phyloP scores from a whole-genome alignment of 106 monocot genomes.

The Hemerocallis citrina region DNA sequence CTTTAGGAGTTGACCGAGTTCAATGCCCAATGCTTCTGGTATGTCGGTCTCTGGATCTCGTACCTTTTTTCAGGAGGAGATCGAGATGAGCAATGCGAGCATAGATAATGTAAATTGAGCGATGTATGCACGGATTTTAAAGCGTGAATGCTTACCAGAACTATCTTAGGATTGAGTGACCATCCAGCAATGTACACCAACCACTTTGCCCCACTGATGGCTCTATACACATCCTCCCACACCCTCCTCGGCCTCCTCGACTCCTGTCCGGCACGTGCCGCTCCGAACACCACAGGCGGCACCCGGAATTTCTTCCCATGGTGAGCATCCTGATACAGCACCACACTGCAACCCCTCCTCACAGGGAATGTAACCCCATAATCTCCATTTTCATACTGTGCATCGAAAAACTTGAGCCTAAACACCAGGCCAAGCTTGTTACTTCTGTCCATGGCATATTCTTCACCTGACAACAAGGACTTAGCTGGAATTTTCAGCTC shows the following conservation, averaged over 20 bases:
- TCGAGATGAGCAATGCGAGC: no score
- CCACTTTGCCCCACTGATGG: constrained; percentile 33
- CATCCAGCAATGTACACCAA: constrained; percentile 53
- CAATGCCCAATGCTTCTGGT: constrained; percentile 16
- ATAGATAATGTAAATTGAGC: neutral
- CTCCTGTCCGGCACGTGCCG: neutral
- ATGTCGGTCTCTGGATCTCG: constrained; percentile 21
- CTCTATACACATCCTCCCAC: constrained; percentile 57
- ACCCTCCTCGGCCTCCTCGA: constrained; percentile 21
- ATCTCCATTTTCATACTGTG: constrained; percentile 3
- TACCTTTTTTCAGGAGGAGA: constrained; percentile 19
- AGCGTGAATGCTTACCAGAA: constrained; percentile 20
- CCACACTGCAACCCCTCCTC: constrained; percentile 34
- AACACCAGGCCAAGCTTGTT: no score
- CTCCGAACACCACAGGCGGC: neutral
- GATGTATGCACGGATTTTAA: neutral
- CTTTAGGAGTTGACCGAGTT: constrained; percentile 39
- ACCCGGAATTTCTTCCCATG: constrained; percentile 8
- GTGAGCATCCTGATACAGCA: constrained; percentile 48
- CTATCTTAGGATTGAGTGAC: constrained; percentile 45
- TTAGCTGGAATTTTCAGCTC: constrained; percentile 13
- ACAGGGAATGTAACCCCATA: constrained; percentile 22
- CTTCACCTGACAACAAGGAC: neutral
- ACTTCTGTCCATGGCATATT: neutral
- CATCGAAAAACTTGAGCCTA: constrained; percentile 11